Base-by-base conservation (phyloP, 345 rosid species). In the Syzygium grande region DNA sequence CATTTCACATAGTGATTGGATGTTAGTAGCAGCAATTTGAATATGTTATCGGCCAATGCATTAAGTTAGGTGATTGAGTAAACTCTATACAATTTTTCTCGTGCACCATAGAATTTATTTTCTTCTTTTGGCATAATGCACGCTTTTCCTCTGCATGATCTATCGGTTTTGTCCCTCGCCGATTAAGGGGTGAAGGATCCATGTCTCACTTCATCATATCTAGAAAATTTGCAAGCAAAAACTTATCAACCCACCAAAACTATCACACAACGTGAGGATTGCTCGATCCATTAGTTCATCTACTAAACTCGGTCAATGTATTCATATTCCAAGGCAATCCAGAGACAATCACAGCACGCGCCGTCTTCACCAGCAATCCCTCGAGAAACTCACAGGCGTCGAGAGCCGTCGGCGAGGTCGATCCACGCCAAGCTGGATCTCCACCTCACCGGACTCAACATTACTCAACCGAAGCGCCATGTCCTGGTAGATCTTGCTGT, bases 361-460 rank as follows among this genome's bases (percentile, higher is more conserved):
- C 23, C 19, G 23, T 54, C 56, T 54, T 54, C 23, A 17, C 56
- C 56, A 6, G 56, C 56, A 9, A 54, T 54, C 23, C 56, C 56
- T 6, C 23, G 23, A 21, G 23, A 54, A 51, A 51, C 84, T 51
- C 84, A 41, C 84, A 43, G 12, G 27, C 6, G 52, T n/a, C 17
- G 49, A 10, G 84, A 15, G 61, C 8, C 23, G n/a, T 93, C 92
- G 46, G 93, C 89, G 83, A 93, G 78, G 3, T 93, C 91, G 83
- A 97, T 90, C 97, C 98, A 97, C 84, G 92, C 95, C 30, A 96
- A 96, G 90, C 86, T 93, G 94, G 89, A 96, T 88, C 88, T 92
- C 94, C 10, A 95, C 95, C 87, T 95, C 95, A 3, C 99, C 97
- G 1, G 91, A 91, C 86, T 94, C 96, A 0, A 94, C 97, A 84